Evolutionary conservation across 2,329 filamentous ascomycete species (phyloP).

Genomic region (Fusarium redolens): DNA sequence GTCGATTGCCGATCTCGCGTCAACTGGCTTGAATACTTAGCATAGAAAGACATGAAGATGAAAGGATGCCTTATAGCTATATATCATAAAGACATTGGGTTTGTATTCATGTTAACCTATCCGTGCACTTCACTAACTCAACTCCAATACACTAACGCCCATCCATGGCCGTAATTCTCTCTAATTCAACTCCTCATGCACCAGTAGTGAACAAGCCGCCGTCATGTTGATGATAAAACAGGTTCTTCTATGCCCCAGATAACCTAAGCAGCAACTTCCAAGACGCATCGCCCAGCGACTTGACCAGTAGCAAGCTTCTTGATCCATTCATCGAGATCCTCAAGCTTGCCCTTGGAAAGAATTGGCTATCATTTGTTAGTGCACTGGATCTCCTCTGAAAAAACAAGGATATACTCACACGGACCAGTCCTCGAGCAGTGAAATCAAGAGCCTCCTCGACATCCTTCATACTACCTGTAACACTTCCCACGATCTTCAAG

Average conservation of each 20-base stretch:
- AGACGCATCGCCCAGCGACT: conserved; percentile 39
- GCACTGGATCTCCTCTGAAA: fast-evolving
- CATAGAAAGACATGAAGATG: too few relatives aligned
- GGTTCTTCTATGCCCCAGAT: too few relatives aligned
- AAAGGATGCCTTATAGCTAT: background rate
- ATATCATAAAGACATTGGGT: too few relatives aligned
- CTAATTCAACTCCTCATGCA: background rate
- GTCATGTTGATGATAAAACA: too few relatives aligned
- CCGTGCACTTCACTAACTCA: background rate
- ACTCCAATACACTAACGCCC: too few relatives aligned
- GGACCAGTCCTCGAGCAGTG: conserved; percentile 39
- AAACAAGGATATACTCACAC: conserved; percentile 5
- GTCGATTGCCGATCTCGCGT: background rate
- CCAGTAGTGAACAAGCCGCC: too few relatives aligned
- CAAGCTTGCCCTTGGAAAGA: conserved; percentile 40
- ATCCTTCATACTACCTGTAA: conserved; percentile 38
- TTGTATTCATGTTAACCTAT: background rate
- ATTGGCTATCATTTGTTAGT: conserved; percentile 35
- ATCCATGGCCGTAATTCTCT: too few relatives aligned
- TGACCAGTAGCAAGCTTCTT: conserved; percentile 37
- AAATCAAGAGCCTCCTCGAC: conserved; percentile 45
- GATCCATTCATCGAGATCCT: conserved; percentile 40
- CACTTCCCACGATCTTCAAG: conserved; percentile 42
- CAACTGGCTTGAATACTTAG: background rate
- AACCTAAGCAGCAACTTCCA: conserved; percentile 28